Evolutionary conservation across 768 basidiomycete species (phyloP), one percentile per base, ranked within the genome.

Genomic region (Gyrodon lividus): DNA sequence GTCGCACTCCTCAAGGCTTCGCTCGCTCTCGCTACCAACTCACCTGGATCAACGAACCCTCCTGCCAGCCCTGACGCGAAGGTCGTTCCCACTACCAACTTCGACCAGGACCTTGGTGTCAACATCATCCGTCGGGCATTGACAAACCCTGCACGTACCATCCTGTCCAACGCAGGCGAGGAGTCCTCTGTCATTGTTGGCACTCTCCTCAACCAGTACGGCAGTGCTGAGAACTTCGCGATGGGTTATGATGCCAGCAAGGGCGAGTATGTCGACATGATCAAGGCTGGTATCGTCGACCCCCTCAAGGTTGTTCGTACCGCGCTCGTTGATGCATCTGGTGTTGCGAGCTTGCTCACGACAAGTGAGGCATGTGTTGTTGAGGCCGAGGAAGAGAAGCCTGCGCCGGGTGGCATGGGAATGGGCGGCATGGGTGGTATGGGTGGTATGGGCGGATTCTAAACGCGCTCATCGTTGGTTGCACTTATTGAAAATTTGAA

Each of bases 21-120:
- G 22, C 76, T 88, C 33, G 77, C 86, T 51, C 83, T 94, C 41
- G 57, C 80, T 10, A 84, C 85, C 34, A 71, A 70, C 26, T 72
- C 77, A 16, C 77, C 81, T 1, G 73, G 76, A 2, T 67, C 70
- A 30, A 60, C 79, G 10, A 69, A 70, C 19, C 74, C 78, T 1
- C 79, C 82, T 0, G 69, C 77, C 6, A 75, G 77, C 14, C 69
- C 82, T 2, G 77, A 81, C 60, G 80, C 86, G 33, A 82, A 81
- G 61, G 77, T 84, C 35, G 83, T 98, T 63, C 70, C 80, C 17
- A 92, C 89, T 0, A 72, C 75, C 70, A 98, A 98, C 89, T 98
- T 98, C 64, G 96, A 98, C 75, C 95, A 98, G 65, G 86, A 93
- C 62, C 90, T 99, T 50, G 96, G 96, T 60, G 91, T 98, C 20